These are phyloP conservation scores for Luzula sylvatica DNA, from an alignment of 176 grass and related monocot genomes.

Conservation along the genomic window DNA sequence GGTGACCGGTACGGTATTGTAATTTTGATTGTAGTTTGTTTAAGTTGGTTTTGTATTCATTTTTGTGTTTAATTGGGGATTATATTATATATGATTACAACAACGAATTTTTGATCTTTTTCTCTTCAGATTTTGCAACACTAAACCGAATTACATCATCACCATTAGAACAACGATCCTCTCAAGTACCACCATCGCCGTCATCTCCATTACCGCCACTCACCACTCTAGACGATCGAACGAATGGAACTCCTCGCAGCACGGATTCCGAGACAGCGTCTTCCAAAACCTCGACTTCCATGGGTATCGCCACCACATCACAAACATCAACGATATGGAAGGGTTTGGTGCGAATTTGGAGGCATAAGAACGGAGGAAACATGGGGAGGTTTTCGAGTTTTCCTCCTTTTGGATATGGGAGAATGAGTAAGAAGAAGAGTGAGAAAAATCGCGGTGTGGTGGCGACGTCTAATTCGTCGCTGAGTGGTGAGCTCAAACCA, in stretches of 20 bases:
- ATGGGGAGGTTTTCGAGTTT: conserved; percentile 25
- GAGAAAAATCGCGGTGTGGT: conserved; percentile 11
- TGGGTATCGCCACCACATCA: not conserved
- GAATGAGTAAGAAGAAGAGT: conserved; percentile 21
- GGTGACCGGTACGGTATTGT: too few species aligned
- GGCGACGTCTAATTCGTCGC: not conserved
- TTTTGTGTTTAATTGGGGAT: too few species aligned
- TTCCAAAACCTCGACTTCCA: conserved; percentile 15
- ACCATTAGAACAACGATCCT: conserved; percentile 3
- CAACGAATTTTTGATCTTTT: conserved; percentile 1
- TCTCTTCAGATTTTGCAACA: not conserved
- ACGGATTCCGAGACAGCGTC: conserved; percentile 12
- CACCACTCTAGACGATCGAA: not conserved
- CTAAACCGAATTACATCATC: not conserved
- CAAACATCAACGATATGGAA: conserved; percentile 24
- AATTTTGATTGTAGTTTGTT: too few species aligned
- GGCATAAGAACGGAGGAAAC: conserved; percentile 13
- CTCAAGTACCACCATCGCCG: not conserved
- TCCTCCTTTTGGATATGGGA: conserved; percentile 11
- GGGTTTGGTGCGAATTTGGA: conserved; percentile 27
- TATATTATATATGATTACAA: too few species aligned
- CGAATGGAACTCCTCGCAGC: not conserved
- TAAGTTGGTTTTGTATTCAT: too few species aligned
- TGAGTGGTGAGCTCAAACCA: conserved; percentile 6
- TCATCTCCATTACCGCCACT: conserved; percentile 2